Percentiles rank a stretch among this genome's conserved stretches.
Conservation (phyloP, 2,329 filamentous ascomycete species). For the Hyphodiscus sp. region DNA sequence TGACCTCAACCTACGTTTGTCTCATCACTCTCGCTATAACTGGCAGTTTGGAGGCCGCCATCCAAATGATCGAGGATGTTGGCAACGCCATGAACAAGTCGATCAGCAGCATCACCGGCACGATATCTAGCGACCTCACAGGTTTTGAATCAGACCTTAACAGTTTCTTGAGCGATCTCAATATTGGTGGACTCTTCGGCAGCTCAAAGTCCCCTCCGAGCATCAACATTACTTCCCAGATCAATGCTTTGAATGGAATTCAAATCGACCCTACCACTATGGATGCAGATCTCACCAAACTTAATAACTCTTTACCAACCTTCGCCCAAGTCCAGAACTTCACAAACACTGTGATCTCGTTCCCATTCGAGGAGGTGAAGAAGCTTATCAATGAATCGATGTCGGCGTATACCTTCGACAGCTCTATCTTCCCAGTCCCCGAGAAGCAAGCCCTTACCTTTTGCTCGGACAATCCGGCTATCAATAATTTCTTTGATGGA, state of each 20-base stretch:
- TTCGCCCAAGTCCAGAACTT: conserved; percentile 81
- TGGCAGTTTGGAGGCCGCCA: conserved; percentile 67
- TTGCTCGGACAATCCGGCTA: conserved; percentile 77
- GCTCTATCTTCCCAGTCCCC: conserved; percentile 72
- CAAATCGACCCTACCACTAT: conserved; percentile 61
- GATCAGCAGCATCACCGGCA: conserved; percentile 37
- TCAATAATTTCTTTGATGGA: conserved; percentile 76
- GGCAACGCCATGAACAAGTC: conserved; percentile 53
- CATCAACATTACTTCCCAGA: conserved; percentile 58
- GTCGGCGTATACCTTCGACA: conserved; percentile 70
- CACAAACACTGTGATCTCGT: conserved; percentile 64
- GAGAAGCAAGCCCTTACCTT: conserved; percentile 77
- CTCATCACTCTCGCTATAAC: conserved; percentile 78
- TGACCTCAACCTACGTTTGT: conserved; percentile 85
- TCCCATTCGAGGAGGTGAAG: conserved; percentile 78
- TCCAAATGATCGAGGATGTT: conserved; percentile 55
- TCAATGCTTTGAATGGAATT: conserved; percentile 63
- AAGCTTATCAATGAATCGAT: conserved; percentile 64
- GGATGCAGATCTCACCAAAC: conserved; percentile 59
- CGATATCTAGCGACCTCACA: conserved; percentile 42
- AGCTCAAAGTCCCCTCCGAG: conserved; percentile 37
- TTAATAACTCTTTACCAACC: conserved; percentile 74
- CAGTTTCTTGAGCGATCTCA: conserved; percentile 48
- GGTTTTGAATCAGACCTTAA: conserved; percentile 51
- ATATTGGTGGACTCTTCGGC: conserved; percentile 40